Evolutionary conservation across 495 filamentous ascomycete genomes (phyloP), one percentile per base, ranked within the genome.

Genomic region (Hyaloscypha variabilis): DNA sequence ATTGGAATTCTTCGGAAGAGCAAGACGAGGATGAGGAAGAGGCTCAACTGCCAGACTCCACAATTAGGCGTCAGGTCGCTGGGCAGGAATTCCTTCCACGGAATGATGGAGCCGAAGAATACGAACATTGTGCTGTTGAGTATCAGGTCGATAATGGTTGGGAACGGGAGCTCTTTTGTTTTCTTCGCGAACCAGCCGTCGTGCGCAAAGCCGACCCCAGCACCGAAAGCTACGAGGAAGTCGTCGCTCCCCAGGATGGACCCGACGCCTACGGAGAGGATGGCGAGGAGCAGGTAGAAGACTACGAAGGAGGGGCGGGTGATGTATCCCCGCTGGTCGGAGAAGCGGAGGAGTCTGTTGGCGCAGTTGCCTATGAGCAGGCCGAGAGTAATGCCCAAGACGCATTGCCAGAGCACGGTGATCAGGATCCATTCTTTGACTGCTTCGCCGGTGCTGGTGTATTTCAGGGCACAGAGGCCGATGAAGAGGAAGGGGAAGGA

Each of bases 201-300:
- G 64, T 76, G 75, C 0, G 77, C 76, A 68, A 84, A 84, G 10
- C 81, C 80, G 13, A 79, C 73, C 14, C 82, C 81, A 0, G 81
- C 79, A n/a, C 75, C 78, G 58, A 84, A 84, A 14, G 81, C 76
- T 8, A 82, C 77, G 11, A 83, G 75, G 68, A 84, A 84, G 68
- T 83, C 81, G 65, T 83, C 80, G 11, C 71, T 62, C 31, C 82
- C 81, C 0, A 84, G 73, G 0, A 72, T 77, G 28, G 74, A 76
- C n/a, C 72, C 82, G 6, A 82, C 64, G 30, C 81, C 81, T n/a
- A 81, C 68, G 28, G 68, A 71, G 53, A 83, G 74, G 60, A 82
- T 68, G 19, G 82, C 81, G 13, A 82, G 76, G 2, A 84, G 74
- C 39, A 84, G 74, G 58, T 84, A 84, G 72, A 83, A 82, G 30